phyloP scores from a whole-genome alignment of 305 asterid species.

The Fraxinus baroniana region DNA sequence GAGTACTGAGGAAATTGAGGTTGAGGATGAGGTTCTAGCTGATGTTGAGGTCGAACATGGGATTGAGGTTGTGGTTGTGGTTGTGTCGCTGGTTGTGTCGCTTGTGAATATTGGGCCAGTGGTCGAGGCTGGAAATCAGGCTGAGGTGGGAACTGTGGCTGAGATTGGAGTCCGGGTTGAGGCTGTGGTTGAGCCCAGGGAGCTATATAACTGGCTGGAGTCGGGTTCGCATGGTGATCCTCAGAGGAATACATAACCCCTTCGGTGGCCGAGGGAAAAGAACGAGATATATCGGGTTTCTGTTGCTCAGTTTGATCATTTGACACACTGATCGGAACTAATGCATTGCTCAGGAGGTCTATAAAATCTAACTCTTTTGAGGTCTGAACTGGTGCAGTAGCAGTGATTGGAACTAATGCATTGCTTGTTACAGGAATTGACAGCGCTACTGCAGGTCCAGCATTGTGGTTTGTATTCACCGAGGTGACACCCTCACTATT shows the following conservation, averaged over 20 bases:
- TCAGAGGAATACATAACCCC: conserved; percentile 38
- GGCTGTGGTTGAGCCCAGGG: conserved; percentile 83
- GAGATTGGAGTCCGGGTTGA: conserved; percentile 26
- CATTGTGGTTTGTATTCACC: conserved; percentile 12
- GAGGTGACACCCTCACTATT: conserved; percentile 24
- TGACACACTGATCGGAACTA: conserved; percentile 41
- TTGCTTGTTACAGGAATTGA: conserved; percentile 42
- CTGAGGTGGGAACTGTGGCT: conserved; percentile 24
- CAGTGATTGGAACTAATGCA: conserved; percentile 60
- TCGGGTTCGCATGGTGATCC: conserved; percentile 42
- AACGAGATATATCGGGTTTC: conserved; percentile 4
- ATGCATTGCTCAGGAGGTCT: conserved; percentile 75
- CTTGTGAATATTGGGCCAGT: background rate
- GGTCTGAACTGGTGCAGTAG: conserved; percentile 41
- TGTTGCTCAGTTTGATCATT: conserved; percentile 37
- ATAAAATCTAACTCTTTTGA: conserved; percentile 71
- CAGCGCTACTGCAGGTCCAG: conserved; percentile 31
- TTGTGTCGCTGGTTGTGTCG: conserved; percentile 10
- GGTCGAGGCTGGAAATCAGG: background rate
- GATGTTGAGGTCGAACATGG: conserved; percentile 29
- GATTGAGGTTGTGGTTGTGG: conserved; percentile 30
- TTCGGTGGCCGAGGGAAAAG: conserved; percentile 29
- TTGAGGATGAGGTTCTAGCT: conserved; percentile 29
- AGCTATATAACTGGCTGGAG: conserved; percentile 55
- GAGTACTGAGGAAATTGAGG: conserved; percentile 34